phyloP scores from a whole-genome alignment of 1,139 yeast genomes.

The Kazachstania sp. region DNA sequence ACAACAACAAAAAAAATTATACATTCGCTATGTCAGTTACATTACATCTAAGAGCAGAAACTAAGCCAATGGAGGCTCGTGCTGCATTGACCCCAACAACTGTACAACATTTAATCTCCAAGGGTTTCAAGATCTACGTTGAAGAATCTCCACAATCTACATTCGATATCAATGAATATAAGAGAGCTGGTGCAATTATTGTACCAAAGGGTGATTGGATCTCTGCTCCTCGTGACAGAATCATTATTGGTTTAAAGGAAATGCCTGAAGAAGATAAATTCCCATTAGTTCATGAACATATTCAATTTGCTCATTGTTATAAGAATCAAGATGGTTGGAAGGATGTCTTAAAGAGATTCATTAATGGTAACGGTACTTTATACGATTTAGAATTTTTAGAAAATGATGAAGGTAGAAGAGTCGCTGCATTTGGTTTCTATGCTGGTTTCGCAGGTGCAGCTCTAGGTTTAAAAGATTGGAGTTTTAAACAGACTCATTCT shows the following conservation, averaged over 20 bases:
- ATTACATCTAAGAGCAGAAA: constrained; percentile 86
- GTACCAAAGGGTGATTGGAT: constrained; percentile 95
- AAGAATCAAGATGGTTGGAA: constrained; percentile 97
- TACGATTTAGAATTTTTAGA: constrained; percentile 93
- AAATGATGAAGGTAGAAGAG: constrained; percentile 93
- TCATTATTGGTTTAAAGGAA: constrained; percentile 89
- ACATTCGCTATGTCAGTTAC: constrained; percentile 30
- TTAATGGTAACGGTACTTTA: constrained; percentile 79
- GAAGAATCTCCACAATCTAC: constrained; percentile 83
- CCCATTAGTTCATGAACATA: constrained; percentile 91
- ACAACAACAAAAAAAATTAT: background rate
- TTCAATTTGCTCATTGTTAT: constrained; percentile 97
- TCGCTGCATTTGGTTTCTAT: constrained; percentile 96
- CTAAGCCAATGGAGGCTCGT: constrained; percentile 94
- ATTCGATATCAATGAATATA: constrained; percentile 68
- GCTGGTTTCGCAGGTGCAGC: constrained; percentile 99
- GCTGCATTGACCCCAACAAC: constrained; percentile 93
- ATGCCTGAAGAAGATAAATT: constrained; percentile 83
- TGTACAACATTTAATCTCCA: constrained; percentile 71
- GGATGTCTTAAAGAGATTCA: constrained; percentile 79
- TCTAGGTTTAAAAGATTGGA: constrained; percentile 88
- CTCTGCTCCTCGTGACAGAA: constrained; percentile 78
- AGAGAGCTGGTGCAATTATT: constrained; percentile 68
- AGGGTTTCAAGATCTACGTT: constrained; percentile 82
- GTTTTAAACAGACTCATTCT: constrained; percentile 70